A percentile compares a stretch with the other conserved stretches of the same genome.
phyloP scores from a whole-genome alignment of 805 yeast genomes.

The Saccharomycopsis fibuligera region DNA sequence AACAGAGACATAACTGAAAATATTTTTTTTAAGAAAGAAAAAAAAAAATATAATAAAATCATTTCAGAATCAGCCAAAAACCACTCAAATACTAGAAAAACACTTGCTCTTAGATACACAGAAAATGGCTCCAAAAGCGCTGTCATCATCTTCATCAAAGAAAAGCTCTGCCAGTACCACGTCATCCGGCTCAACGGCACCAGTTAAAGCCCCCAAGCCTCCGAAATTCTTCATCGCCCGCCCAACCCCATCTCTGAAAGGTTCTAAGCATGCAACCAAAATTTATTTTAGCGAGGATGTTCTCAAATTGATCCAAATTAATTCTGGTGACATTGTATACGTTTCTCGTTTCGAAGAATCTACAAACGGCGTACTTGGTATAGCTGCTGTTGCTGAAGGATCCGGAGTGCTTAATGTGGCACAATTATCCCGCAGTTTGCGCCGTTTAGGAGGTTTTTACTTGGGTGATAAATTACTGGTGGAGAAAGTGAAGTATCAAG shows the following conservation, averaged over 20 bases:
- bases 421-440: slow-evolving; percentile 41
- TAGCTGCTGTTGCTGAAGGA: slow-evolving; percentile 31
- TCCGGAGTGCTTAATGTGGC: slow-evolving; percentile 34
- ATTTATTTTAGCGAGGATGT: slow-evolving; percentile 38
- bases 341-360: slow-evolving; percentile 40
- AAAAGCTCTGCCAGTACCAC: background rate
- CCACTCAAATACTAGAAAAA: too few relatives aligned
- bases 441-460: slow-evolving; percentile 37
- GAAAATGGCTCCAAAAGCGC: background rate
- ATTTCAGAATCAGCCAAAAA: too few relatives aligned
- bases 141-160: background rate
- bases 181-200: background rate
- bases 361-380: slow-evolving; percentile 36
- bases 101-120: too few relatives aligned
- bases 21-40: too few relatives aligned
- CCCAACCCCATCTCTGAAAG: slow-evolving; percentile 25
- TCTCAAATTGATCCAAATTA: slow-evolving; percentile 41
- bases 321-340: slow-evolving; percentile 39
- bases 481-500: slow-evolving; percentile 41
- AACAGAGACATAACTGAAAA: too few relatives aligned
- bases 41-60: too few relatives aligned
- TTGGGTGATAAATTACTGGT: slow-evolving; percentile 50
- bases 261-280: slow-evolving; percentile 32
- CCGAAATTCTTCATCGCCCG: slow-evolving; percentile 38
- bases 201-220: slow-evolving; percentile 34